Base-by-base conservation (phyloP, 352 stramenopile genomes). In the Pythium volutum region DNA sequence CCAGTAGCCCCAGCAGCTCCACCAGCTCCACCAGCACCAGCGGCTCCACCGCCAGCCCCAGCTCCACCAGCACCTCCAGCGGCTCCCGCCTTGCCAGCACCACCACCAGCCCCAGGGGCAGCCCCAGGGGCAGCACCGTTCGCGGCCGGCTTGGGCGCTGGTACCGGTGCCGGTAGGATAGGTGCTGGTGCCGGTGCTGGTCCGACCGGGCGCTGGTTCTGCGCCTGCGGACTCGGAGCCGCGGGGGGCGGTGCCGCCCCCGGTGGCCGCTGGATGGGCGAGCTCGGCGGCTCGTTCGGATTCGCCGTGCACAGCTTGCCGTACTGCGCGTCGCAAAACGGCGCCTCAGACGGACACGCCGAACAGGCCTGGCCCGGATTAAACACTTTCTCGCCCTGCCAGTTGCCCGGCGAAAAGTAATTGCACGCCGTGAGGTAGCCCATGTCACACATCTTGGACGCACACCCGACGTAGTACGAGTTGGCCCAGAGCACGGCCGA, bases 401-500 rank as follows among this genome's bases (percentile, higher is more conserved):
- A 75, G 58, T 77, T 77, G 10, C 71, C 71, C 3, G 64, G 71
- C 15, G 67, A 66, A 50, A 61, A 73, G 59, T 75, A 77, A 52
- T 77, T 77, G 61, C 71, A 77, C 6, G 64, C 71, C 11, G 71
- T 75, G 36, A 77, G 64, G 61, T 71, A 73, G 7, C 71, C 71
- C 3, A 57, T 73, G 10, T 55, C 22, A 25, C 71, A 77, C 56
- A 73, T 34, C 49, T 77, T 75, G 56, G 64, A 73, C 5, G 71
- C 71, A 20, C 71, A 77, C 33, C 71, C 71, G 16, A 77, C 67
- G 20, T 66, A 54, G 64, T 71, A 75, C 22, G 63, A 66, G 20
- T 69, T 75, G n/a, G 71, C 71, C 71, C 71, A 77, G 33, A 77
- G 64, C 36, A 77, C 67, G 0, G 71, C 71, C 10, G 71, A 77